Conservation (phyloP, 2,329 filamentous ascomycete species). For the Rosellinia necatrix region DNA sequence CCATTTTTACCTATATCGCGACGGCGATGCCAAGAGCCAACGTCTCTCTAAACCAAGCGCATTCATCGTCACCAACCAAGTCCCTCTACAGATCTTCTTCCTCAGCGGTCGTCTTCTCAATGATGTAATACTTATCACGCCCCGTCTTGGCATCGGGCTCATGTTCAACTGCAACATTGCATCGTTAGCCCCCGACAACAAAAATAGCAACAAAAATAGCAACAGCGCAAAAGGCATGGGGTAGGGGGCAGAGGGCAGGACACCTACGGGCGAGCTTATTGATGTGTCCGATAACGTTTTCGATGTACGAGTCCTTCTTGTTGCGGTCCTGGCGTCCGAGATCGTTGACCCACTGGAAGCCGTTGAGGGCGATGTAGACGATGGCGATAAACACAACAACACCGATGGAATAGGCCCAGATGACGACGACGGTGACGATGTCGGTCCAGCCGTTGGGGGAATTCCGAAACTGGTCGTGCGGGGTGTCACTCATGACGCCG, state of each 20-base stretch:
- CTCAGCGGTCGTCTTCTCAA: conserved; percentile 38
- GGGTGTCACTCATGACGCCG: conserved; percentile 40
- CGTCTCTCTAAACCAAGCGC: too few relatives aligned
- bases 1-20: too few relatives aligned
- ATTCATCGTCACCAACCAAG: too few relatives aligned
- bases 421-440: conserved; percentile 65
- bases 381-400: conserved; percentile 69
- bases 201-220: neutral
- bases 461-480: conserved; percentile 41
- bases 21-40: too few relatives aligned
- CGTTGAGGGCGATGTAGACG: conserved; percentile 66
- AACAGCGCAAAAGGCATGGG: neutral
- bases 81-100: conserved; percentile 35
- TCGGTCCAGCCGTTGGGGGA: conserved; percentile 49
- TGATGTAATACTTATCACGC: conserved; percentile 35
- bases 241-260: too few relatives aligned
- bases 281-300: conserved; percentile 68
- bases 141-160: conserved; percentile 35
- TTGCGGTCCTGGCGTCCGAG: conserved; percentile 66
- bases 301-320: conserved; percentile 65
- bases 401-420: conserved; percentile 70
- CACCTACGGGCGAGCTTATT: conserved; percentile 59
- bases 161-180: conserved; percentile 34
- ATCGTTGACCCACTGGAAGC: conserved; percentile 62
- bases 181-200: conserved; percentile 14